Conservation (phyloP, 495 filamentous ascomycete genomes). For the Neurospora intermedia region DNA sequence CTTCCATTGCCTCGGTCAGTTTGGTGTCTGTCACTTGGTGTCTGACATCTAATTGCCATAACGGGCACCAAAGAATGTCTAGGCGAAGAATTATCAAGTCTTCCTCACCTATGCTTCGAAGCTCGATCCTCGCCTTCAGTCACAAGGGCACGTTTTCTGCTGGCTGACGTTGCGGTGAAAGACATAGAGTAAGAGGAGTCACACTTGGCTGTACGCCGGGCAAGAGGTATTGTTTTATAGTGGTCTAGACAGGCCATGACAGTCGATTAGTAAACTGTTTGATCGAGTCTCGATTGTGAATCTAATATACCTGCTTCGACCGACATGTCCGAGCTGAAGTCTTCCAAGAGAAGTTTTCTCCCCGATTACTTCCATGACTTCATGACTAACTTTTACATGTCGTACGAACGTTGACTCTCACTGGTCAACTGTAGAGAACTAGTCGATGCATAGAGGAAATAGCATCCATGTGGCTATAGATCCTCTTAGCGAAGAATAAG, state of each 20-base stretch:
- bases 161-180: background rate
- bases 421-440: background rate
- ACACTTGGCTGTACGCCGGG: background rate
- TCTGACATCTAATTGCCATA: background rate
- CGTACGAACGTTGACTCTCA: background rate
- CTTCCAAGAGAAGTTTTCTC: background rate
- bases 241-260: background rate
- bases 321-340: background rate
- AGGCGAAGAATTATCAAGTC: background rate
- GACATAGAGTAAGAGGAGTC: background rate
- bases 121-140: background rate
- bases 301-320: background rate
- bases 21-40: background rate
- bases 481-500: too few species aligned
- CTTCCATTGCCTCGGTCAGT: background rate
- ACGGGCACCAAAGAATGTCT: background rate
- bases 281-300: background rate
- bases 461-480: too few species aligned
- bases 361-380: background rate
- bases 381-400: background rate
- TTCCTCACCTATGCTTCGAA: background rate
- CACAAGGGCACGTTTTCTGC: background rate
- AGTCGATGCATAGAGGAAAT: too few species aligned
- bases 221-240: background rate
- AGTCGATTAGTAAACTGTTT: background rate